These are phyloP conservation scores for Tylopilus sp. DNA, from an alignment of 768 basidiomycete species.

Conservation along the genomic window DNA sequence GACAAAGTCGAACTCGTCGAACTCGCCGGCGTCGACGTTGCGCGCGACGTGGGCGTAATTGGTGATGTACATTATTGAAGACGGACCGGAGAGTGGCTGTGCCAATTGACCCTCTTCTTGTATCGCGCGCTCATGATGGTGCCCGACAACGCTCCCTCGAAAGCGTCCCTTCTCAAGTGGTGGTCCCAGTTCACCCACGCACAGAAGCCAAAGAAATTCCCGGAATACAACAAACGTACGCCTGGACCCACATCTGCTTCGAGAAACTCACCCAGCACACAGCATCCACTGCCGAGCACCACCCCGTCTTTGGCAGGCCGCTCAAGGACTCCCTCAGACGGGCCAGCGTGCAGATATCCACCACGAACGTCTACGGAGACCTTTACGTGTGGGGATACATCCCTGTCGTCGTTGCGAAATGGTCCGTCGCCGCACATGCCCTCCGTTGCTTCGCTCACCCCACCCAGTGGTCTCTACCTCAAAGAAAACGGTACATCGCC, in stretches of 20 bases:
- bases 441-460: constrained; percentile 1
- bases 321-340: constrained; percentile 80
- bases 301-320: constrained; percentile 80
- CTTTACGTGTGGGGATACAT: constrained; percentile 92
- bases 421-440: constrained; percentile 47
- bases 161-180: constrained; percentile 72
- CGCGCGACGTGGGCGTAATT: constrained; percentile 2
- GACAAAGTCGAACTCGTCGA: constrained; percentile 46
- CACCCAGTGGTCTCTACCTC: constrained; percentile 77
- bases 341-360: constrained; percentile 92
- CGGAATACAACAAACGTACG: constrained; percentile 43
- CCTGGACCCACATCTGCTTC: not conserved
- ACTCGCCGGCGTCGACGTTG: not conserved
- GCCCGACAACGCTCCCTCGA: constrained; percentile 38
- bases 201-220: constrained; percentile 59
- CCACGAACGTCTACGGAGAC: constrained; percentile 76
- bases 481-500: constrained; percentile 78
- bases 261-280: not conserved
- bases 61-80: not conserved
- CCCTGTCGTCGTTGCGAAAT: constrained; percentile 97
- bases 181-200: constrained; percentile 73
- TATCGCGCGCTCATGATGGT: constrained; percentile 18
- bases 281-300: constrained; percentile 34
- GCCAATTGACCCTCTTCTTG: not conserved
- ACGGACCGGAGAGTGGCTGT: constrained; percentile 17